Evolutionary conservation across 139 green algal species (phyloP).

Genomic region (Cymbomonas tetramitiformis): DNA sequence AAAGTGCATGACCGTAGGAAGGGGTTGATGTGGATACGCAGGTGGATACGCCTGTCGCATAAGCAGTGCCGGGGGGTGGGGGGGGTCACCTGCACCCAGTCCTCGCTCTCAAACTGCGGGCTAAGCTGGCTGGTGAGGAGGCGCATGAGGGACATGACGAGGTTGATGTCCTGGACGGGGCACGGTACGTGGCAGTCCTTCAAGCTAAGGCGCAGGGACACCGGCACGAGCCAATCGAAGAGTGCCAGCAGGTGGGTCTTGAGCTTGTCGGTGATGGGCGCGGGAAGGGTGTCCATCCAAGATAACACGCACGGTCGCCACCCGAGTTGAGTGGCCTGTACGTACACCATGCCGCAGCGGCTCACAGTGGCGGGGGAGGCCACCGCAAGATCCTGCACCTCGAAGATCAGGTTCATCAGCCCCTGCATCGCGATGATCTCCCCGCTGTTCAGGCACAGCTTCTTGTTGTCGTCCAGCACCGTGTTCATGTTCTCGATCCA

Average conservation of each 20-base stretch:
- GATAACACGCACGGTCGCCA: constrained; percentile 46
- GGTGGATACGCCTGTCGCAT: constrained; percentile 23
- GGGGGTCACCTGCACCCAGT: neutral
- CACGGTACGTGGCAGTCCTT: constrained; percentile 28
- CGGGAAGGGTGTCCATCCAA: constrained; percentile 43
- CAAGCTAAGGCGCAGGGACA: constrained; percentile 37
- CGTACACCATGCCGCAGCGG: constrained; percentile 68
- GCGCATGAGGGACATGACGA: constrained; percentile 41
- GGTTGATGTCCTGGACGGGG: constrained; percentile 43
- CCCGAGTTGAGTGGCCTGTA: constrained; percentile 32
- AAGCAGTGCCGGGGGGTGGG: neutral
- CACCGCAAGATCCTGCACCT: constrained; percentile 62
- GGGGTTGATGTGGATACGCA: too few relatives aligned
- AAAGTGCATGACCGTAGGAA: too few relatives aligned
- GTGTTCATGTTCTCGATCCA: constrained; percentile 54
- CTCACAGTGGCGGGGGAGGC: constrained; percentile 61
- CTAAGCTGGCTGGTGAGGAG: constrained; percentile 28
- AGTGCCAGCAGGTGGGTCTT: constrained; percentile 31
- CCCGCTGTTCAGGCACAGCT: constrained; percentile 37
- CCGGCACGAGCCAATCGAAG: constrained; percentile 57
- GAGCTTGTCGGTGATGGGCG: constrained; percentile 26
- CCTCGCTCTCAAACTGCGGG: constrained; percentile 26
- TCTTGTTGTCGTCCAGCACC: constrained; percentile 47
- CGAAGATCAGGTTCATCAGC: constrained; percentile 51
- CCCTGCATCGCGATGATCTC: constrained; percentile 37